These are phyloP conservation scores for Salicornia ramosissima DNA, from an alignment of 148 eudicot genomes.

Conservation along the genomic window DNA sequence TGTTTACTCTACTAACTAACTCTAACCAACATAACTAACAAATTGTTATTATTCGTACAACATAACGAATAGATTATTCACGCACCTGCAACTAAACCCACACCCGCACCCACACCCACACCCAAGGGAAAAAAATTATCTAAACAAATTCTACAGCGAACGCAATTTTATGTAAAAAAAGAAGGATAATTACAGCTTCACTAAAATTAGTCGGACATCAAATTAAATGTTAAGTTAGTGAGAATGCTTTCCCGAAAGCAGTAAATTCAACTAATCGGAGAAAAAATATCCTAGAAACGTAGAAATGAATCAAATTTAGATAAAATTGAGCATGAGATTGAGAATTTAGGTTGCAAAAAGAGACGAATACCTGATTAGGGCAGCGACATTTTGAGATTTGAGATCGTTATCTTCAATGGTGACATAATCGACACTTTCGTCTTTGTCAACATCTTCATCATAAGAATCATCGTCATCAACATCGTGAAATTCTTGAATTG, in stretches of 20 bases:
- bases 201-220: too few species aligned
- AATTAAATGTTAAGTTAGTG: not conserved
- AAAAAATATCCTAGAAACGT: not conserved
- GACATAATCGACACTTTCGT: not conserved
- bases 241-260: too few species aligned
- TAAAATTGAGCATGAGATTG: not conserved
- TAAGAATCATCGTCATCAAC: constrained; percentile 12
- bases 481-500: constrained; percentile 5
- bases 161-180: not conserved
- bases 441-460: not conserved
- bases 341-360: not conserved
- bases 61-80: too few species aligned
- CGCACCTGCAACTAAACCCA: too few species aligned
- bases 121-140: not conserved
- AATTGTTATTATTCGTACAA: too few species aligned
- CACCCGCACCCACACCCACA: not conserved
- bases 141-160: not conserved
- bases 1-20: too few species aligned
- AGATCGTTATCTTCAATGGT: constrained; percentile 20
- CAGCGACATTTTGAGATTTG: constrained; percentile 52
- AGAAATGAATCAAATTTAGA: not conserved
- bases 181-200: too few species aligned
- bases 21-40: too few species aligned
- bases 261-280: not conserved
- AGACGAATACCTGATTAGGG: constrained; percentile 46